Evolutionary conservation across 1,284 basidiomycete genomes (phyloP), one percentile per base, ranked within the genome.

Genomic region (Meripilus lineatus): DNA sequence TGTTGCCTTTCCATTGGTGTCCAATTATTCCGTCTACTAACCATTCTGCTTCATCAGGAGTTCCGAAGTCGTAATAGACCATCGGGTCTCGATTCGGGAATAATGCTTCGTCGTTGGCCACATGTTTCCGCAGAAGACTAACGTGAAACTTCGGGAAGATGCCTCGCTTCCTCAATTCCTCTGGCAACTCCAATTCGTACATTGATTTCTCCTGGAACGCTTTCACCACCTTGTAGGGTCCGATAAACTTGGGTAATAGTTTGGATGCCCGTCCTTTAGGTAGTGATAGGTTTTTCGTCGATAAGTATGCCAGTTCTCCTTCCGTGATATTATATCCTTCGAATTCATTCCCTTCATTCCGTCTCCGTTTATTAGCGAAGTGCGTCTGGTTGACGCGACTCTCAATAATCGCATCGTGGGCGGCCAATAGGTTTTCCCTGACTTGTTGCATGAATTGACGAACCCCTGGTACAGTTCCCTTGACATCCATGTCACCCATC

Each of bases 241-340:
- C 62, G 0, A 68, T 56, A 46, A 51, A 68, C 17, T 55, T 54
- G 0, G 65, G 66, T 4, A 57, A 20, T 2, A 69, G 47, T 32
- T 68, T 67, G 1, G 48, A 26, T 0, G 59, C 66, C 0, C 57
- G 20, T 2, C 59, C 61, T 38, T 63, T 65, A 0, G 66, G 65
- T 0, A 70, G 28, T 2, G 40, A 24, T 1, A 71, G 46, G 40
- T 70, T 67, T 34, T 60, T 40, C 0, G 64, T 69, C 0, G 61
- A 62, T 3, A 69, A 39, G 38, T 65, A 69, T 0, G 64, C 64
- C 1, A 56, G 22, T 6, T 58, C 46, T 0, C 65, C 63, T 1
- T 37, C 47, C 2, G 28, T 4, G 17, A 58, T 15, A 6, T 7
- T 14, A n/a, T 11, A 14, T 20, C 32, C 38, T 8, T 25, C 17